Conservation (phyloP, 2,329 filamentous ascomycete species). For the Diplocarpon mali region DNA sequence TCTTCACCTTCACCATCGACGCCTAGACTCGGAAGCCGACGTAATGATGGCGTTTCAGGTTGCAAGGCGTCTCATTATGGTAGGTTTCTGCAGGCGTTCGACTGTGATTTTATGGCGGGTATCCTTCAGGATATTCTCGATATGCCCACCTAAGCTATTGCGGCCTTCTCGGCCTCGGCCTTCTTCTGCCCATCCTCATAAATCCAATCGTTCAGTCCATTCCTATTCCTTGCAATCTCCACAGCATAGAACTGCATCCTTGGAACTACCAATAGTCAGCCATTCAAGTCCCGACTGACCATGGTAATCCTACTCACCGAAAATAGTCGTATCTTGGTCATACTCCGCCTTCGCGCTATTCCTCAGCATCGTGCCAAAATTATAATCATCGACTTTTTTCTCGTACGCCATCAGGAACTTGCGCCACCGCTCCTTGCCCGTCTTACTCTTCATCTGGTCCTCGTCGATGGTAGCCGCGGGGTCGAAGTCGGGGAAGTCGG, state of each 20-base stretch:
- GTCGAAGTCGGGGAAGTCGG: constrained; percentile 89
- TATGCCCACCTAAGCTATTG: background rate
- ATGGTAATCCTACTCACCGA: constrained; percentile 45
- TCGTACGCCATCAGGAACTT: constrained; percentile 91
- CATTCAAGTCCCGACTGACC: background rate
- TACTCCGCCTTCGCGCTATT: constrained; percentile 73
- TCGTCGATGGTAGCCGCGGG: constrained; percentile 71
- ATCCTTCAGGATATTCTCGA: background rate
- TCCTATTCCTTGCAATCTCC: constrained; percentile 68
- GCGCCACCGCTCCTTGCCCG: constrained; percentile 88
- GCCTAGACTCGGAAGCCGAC: too few relatives aligned
- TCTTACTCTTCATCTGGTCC: constrained; percentile 95
- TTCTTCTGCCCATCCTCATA: constrained; percentile 69
- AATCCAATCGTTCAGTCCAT: constrained; percentile 92
- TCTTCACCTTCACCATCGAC: too few relatives aligned
- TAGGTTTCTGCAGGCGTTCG: too few relatives aligned
- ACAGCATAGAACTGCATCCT: constrained; percentile 76
- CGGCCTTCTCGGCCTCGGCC: constrained; percentile 29
- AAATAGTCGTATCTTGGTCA: constrained; percentile 80
- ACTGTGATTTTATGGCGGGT: too few relatives aligned
- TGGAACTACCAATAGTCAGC: constrained; percentile 32
- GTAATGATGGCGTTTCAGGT: too few relatives aligned
- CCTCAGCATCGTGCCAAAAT: constrained; percentile 92
- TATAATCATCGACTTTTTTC: constrained; percentile 92
- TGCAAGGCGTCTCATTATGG: too few relatives aligned